Evolutionary conservation across 805 yeast genomes (phyloP), one percentile per base, ranked within the genome.

Genomic region (Kluyveromyces wickerhamii): DNA sequence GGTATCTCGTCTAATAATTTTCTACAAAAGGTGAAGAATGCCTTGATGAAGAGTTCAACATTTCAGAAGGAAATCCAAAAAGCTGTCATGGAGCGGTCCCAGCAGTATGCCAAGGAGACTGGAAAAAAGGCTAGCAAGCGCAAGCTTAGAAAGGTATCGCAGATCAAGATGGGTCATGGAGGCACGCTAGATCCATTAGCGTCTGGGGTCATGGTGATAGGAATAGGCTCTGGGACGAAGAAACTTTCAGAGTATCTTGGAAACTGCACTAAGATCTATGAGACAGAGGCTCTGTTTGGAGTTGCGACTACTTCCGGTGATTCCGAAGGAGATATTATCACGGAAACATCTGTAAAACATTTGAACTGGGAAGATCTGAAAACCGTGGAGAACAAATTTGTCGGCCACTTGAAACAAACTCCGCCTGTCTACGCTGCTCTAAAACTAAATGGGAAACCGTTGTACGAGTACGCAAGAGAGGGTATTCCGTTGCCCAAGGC

Each of bases 121-220:
- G 65, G 72, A 37, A 58, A 66, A 34, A 66, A 62, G 36, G 66
- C 74, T 23, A 68, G 74, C 28, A 67, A 71, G 39, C 69, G 72
- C 35, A 71, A 72, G 38, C 64, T 71, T 19, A 62, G 69, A 16
- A 66, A 66, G 21, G 63, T 72, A 4, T 46, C 61, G 5, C 78
- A 77, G 47, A 77, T 88, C 21, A 92, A 92, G 51, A 80, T 89
- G 67, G 99, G 99, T 1, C 99, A 92, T 57, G 99, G 98, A 13
- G 99, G 99, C 7, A 92, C 99, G 0, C 65, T 92, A 24, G 99
- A 92, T 51, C 96, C 97, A 0, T 60, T 84, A 27, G 99, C 99
- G 0, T 77, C 87, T n/a, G 99, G 99, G 8, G 88, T 89, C 1
- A 58, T 84, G 27, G 89, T 94, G 2, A 68, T 92, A 36, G 99